These are phyloP conservation scores for Hypomontagnella submonticulosa DNA, from an alignment of 495 filamentous ascomycete species.

Conservation along the genomic window DNA sequence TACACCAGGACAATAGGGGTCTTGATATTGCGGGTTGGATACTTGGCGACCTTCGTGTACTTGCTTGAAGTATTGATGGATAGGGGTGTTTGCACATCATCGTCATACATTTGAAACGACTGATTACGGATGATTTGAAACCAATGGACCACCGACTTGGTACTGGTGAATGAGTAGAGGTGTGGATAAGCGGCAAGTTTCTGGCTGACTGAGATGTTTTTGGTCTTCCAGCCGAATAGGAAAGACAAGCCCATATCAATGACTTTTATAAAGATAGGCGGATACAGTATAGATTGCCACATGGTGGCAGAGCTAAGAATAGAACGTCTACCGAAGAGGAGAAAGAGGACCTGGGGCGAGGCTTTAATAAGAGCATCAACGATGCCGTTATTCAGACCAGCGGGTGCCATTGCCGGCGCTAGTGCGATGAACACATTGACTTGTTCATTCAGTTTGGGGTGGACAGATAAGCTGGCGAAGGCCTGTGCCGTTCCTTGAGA, in stretches of 20 bases:
- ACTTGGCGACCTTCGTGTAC: conserved; percentile 88
- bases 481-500: conserved; percentile 97
- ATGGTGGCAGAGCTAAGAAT: conserved; percentile 94
- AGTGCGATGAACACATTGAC: conserved; percentile 98
- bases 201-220: conserved; percentile 86
- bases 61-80: conserved; percentile 58
- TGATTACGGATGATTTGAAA: conserved; percentile 98
- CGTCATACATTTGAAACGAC: conserved; percentile 97
- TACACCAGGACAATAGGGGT: conserved; percentile 95
- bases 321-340: conserved; percentile 93
- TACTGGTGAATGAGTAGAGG: conserved; percentile 94
- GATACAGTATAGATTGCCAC: conserved; percentile 96
- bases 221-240: conserved; percentile 90
- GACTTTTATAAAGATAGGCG: conserved; percentile 88
- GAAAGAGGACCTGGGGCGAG: conserved; percentile 90
- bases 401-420: conserved; percentile 94
- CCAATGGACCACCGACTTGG: conserved; percentile 97
- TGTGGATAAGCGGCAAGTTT: conserved; percentile 98
- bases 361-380: conserved; percentile 94
- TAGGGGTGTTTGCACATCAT: conserved; percentile 75
- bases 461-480: conserved; percentile 93
- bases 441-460: conserved; percentile 90
- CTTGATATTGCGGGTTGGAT: conserved; percentile 95
- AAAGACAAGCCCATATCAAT: conserved; percentile 85
- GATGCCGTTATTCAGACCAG: conserved; percentile 86